Conservation (phyloP, 1,284 basidiomycete genomes). For the Entoloma clypeatum region DNA sequence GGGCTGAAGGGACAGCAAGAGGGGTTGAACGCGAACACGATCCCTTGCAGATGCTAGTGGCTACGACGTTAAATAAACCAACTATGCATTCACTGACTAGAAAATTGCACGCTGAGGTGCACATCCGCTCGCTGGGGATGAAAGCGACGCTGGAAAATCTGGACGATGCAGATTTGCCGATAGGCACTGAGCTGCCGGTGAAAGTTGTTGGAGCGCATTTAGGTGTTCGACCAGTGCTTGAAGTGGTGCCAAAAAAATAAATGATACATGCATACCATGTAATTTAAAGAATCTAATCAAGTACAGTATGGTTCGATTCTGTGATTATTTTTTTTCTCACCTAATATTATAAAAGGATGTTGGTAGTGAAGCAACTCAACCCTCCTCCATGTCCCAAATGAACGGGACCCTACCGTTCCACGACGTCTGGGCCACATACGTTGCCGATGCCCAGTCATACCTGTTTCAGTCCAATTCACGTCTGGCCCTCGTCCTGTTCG, state of each 20-base stretch:
- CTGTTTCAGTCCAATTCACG: not conserved
- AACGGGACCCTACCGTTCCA: not conserved
- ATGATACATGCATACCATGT: not conserved
- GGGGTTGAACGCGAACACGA: constrained; percentile 24
- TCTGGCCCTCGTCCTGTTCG: not conserved
- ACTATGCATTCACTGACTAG: constrained; percentile 15
- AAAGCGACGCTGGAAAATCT: constrained; percentile 19
- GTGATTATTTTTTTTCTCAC: constrained; percentile 19
- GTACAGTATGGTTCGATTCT: constrained; percentile 33
- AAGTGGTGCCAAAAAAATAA: constrained; percentile 11
- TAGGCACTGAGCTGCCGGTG: constrained; percentile 24
- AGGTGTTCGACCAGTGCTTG: constrained; percentile 20
- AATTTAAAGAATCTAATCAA: not conserved
- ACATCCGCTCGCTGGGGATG: constrained; percentile 30
- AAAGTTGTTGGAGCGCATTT: constrained; percentile 20
- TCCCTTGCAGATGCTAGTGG: constrained; percentile 30
- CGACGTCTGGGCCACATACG: not conserved
- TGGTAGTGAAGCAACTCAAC: not conserved
- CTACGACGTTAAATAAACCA: constrained; percentile 16
- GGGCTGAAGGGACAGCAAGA: constrained; percentile 26
- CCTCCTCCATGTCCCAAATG: not conserved
- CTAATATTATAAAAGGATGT: not conserved
- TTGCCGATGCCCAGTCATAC: not conserved
- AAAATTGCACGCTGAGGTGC: constrained; percentile 16
- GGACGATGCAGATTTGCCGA: constrained; percentile 15